phyloP scores from a whole-genome alignment of 208 protist genomes.

The Trypanosoma mega region DNA sequence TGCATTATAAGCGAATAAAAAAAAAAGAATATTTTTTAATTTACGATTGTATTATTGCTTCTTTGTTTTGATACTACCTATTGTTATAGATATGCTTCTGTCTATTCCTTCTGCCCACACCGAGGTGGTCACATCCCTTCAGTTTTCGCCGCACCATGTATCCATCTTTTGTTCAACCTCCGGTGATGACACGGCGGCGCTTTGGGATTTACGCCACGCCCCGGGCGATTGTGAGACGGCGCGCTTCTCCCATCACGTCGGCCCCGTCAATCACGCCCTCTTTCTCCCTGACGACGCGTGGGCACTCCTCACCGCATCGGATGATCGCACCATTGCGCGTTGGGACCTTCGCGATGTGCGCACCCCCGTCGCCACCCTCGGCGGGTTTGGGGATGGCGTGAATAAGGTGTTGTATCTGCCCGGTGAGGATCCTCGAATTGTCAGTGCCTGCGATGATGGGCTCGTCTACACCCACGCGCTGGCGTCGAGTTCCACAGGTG shows the following conservation, averaged over 20 bases:
- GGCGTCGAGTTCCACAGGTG: neutral
- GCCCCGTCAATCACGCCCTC: constrained; percentile 72
- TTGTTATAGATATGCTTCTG: constrained; percentile 31
- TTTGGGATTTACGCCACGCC: constrained; percentile 59
- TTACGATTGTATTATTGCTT: neutral
- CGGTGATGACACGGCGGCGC: constrained; percentile 75
- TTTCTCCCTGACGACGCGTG: constrained; percentile 44
- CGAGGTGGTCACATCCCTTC: constrained; percentile 74
- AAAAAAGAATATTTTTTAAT: neutral
- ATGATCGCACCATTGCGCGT: constrained; percentile 69
- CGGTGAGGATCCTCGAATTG: constrained; percentile 29
- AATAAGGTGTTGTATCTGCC: constrained; percentile 79
- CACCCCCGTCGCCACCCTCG: constrained; percentile 36
- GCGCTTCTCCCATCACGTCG: constrained; percentile 46
- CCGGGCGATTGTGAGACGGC: constrained; percentile 27
- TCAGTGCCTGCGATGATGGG: constrained; percentile 83
- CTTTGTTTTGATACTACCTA: constrained; percentile 5
- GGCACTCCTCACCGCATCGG: constrained; percentile 62
- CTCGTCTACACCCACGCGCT: constrained; percentile 75
- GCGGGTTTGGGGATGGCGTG: constrained; percentile 69
- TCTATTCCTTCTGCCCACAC: constrained; percentile 57
- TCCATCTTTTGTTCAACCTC: constrained; percentile 74
- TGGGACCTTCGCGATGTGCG: constrained; percentile 68
- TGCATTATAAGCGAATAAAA: no score
- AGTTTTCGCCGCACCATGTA: constrained; percentile 50